Base-by-base conservation (phyloP, 2,329 filamentous ascomycete species). In the Fusarium sororula region DNA sequence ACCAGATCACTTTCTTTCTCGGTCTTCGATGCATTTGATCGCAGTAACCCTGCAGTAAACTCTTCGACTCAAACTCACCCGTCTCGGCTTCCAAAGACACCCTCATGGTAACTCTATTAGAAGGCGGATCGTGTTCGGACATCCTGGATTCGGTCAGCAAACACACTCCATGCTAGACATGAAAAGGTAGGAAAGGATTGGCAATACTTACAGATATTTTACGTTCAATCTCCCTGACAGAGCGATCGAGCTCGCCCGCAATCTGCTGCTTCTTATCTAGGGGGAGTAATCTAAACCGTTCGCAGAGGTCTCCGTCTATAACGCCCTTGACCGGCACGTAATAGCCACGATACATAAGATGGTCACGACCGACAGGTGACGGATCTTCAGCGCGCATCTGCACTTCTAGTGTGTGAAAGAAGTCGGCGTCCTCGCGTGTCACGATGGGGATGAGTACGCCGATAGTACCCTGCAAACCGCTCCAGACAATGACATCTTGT, bases 261-360 rank as follows among this genome's bases (percentile, higher is more conserved):
- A 99, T 97, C 89, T 94, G 94, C 83, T 94, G 91, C 87, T 98
- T 98, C 86, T 94, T 95, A 78, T 98, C 96, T 74, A 91, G 92
- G n/a, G 93, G 88, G 68, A 99, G 86, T 66, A 96, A 84, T 65
- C 94, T 90, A 83, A 94, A 99, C 75, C 95, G 90, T 86, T 99
- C 97, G 79, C 96, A 98, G 37, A 99, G 86, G 83, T 99, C 97
- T 32, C 96, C 97, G 82, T 99, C 96, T 78, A 99, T 97, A 30
- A 97, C 91, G 12, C 95, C 95, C 87, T 99, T 99, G 32, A 97
- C 94, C 1, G 97, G 96, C 9, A 94, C 94, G 81, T 98, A 99
- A 83, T 98, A 99, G 73, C 95, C 91, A 70, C 97, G 90, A 82
- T 97, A 99, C 79, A 98, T 97, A 48, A 99, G 86, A 82, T 99